These are phyloP conservation scores for Cystobasidium tubakii DNA, from an alignment of 768 basidiomycete genomes.

Conservation along the genomic window DNA sequence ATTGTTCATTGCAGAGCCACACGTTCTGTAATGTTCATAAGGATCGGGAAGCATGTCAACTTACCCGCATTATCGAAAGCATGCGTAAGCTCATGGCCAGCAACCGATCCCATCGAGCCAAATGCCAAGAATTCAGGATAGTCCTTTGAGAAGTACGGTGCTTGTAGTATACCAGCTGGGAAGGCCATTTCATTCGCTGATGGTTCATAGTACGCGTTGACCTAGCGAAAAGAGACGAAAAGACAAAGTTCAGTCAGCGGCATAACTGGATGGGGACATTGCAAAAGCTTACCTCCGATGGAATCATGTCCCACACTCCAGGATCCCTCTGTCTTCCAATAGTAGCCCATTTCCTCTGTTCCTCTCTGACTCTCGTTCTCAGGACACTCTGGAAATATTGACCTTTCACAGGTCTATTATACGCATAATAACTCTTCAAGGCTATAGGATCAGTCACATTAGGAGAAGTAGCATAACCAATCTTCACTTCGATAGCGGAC, in stretches of 20 bases:
- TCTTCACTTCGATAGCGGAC: conserved; percentile 75
- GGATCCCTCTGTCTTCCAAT: conserved; percentile 66
- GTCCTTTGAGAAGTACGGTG: conserved; percentile 47
- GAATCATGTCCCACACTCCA: conserved; percentile 80
- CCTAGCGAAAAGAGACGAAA: no score
- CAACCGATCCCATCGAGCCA: conserved; percentile 86
- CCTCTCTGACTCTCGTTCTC: conserved; percentile 59
- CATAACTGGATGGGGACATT: no score
- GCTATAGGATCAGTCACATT: conserved; percentile 67
- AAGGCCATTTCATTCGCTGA: conserved; percentile 92
- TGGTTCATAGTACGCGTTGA: conserved; percentile 83
- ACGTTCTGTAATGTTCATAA: no score
- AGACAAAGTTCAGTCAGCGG: no score
- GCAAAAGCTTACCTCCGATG: conserved; percentile 54
- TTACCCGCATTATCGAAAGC: conserved; percentile 47
- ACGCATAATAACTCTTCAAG: conserved; percentile 65
- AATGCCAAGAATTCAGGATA: conserved; percentile 87
- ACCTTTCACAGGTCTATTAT: conserved; percentile 58
- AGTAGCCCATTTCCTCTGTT: conserved; percentile 66
- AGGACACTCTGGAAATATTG: conserved; percentile 82
- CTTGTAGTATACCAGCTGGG: conserved; percentile 88
- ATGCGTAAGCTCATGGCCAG: conserved; percentile 77
- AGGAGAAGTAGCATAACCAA: conserved; percentile 85
- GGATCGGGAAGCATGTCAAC: no score
- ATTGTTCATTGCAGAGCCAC: no score